Evolutionary conservation across 768 basidiomycete species (phyloP).

Genomic region (Podaxis pistillaris): DNA sequence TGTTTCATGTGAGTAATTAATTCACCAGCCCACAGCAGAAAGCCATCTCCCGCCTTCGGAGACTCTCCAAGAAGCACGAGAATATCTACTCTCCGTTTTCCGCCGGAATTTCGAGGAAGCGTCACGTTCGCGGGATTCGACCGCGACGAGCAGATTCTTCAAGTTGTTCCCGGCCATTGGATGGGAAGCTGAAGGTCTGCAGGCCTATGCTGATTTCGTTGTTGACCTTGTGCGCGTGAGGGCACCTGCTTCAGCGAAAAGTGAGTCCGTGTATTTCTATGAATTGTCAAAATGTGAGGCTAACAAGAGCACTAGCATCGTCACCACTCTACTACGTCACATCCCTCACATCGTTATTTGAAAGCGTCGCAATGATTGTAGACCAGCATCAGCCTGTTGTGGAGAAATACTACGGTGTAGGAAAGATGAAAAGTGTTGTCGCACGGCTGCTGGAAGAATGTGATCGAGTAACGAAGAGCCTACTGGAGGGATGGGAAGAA

Average conservation of each 20-base stretch:
- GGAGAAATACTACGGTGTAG: constrained; percentile 93
- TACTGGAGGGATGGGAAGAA: constrained; percentile 88
- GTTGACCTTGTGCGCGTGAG: constrained; percentile 84
- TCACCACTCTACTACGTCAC: constrained; percentile 92
- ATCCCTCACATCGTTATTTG: constrained; percentile 87
- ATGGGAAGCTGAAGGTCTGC: constrained; percentile 88
- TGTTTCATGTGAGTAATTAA: neutral
- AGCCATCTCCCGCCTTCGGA: constrained; percentile 84
- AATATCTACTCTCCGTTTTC: constrained; percentile 76
- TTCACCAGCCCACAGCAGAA: constrained; percentile 80
- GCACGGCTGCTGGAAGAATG: constrained; percentile 78
- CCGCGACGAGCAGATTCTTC: constrained; percentile 90
- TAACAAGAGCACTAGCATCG: constrained; percentile 55
- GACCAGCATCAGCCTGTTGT: constrained; percentile 98
- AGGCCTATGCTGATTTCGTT: constrained; percentile 91
- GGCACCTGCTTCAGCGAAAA: constrained; percentile 77
- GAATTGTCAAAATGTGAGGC: constrained; percentile 14
- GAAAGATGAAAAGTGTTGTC: constrained; percentile 83
- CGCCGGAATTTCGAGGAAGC: constrained; percentile 79
- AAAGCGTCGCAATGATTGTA: constrained; percentile 92
- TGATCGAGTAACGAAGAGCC: constrained; percentile 74
- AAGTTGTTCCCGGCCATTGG: constrained; percentile 96
- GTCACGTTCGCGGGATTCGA: constrained; percentile 77
- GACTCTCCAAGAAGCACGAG: constrained; percentile 73
- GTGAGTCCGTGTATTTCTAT: constrained; percentile 36